Evolutionary conservation across 2,329 filamentous ascomycete genomes (phyloP).

Genomic region (Colletotrichum gloeosporioides): DNA sequence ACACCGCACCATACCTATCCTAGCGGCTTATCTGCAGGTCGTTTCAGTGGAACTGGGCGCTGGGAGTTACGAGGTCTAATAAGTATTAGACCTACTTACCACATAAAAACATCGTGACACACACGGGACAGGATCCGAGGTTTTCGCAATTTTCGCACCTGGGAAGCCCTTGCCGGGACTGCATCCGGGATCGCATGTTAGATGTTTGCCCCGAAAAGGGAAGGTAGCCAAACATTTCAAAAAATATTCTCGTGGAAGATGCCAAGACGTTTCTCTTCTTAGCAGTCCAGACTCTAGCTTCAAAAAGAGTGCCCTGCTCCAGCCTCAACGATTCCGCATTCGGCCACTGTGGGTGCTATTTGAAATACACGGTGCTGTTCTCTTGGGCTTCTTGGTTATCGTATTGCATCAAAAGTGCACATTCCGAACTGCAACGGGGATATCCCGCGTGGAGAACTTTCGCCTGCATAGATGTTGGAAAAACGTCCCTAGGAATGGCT

Average conservation of each 20-base stretch:
- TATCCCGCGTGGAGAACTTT: background rate
- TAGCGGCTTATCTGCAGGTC: background rate
- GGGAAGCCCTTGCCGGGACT: background rate
- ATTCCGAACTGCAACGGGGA: background rate
- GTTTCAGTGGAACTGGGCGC: background rate
- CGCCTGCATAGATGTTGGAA: no score
- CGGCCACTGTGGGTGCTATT: background rate
- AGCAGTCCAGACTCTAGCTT: background rate
- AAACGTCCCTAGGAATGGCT: no score
- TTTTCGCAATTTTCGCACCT: background rate
- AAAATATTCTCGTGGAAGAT: accelerated
- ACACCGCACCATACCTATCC: background rate
- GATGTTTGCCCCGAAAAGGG: background rate
- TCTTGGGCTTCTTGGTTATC: accelerated
- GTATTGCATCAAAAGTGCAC: background rate
- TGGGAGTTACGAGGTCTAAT: background rate
- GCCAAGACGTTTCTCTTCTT: background rate
- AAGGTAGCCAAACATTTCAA: accelerated
- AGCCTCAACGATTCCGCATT: background rate
- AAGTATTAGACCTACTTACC: background rate
- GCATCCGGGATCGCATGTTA: background rate
- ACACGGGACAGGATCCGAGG: background rate
- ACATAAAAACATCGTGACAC: background rate
- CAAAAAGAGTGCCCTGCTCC: background rate
- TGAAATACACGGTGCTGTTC: background rate